A percentile compares a stretch with the other conserved stretches of the same genome.
These are phyloP conservation scores for Lecanicillium sp. DNA, from an alignment of 2,329 filamentous ascomycete genomes.

Conservation along the genomic window DNA sequence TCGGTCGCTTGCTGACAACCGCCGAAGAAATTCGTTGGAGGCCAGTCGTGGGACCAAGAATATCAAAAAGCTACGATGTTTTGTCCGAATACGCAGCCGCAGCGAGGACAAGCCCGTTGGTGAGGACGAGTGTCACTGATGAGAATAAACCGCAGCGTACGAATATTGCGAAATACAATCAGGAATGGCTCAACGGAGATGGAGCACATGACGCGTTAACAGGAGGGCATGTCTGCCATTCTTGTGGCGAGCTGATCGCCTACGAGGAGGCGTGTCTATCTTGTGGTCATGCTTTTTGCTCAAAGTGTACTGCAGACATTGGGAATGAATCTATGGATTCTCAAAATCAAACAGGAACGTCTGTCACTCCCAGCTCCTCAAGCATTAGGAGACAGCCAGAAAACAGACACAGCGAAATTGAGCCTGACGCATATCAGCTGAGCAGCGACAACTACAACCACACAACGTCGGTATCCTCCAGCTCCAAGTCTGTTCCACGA, in stretches of 20 bases:
- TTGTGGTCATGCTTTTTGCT: conserved; percentile 47
- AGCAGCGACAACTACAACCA: background rate
- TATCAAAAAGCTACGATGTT: background rate
- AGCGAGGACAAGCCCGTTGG: background rate
- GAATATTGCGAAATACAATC: background rate
- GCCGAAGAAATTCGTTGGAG: background rate
- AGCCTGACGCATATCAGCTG: background rate
- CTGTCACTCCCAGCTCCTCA: background rate
- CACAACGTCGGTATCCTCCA: background rate
- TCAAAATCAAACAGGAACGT: background rate
- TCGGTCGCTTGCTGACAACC: background rate
- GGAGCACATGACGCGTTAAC: background rate
- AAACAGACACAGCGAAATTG: background rate
- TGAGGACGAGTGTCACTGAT: no score
- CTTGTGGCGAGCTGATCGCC: conserved; percentile 39
- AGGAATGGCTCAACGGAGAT: conserved; percentile 3
- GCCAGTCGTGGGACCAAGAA: background rate
- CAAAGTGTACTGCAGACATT: conserved; percentile 36
- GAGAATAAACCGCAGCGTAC: background rate
- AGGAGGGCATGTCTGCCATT: conserved; percentile 40
- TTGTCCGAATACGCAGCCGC: background rate
- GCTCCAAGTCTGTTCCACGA: conserved; percentile 7
- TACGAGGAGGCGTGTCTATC: conserved; percentile 36
- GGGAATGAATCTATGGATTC: background rate
- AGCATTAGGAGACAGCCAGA: background rate